phyloP scores from a whole-genome alignment of 1,284 basidiomycete species.

The Cerioporus squamosus region DNA sequence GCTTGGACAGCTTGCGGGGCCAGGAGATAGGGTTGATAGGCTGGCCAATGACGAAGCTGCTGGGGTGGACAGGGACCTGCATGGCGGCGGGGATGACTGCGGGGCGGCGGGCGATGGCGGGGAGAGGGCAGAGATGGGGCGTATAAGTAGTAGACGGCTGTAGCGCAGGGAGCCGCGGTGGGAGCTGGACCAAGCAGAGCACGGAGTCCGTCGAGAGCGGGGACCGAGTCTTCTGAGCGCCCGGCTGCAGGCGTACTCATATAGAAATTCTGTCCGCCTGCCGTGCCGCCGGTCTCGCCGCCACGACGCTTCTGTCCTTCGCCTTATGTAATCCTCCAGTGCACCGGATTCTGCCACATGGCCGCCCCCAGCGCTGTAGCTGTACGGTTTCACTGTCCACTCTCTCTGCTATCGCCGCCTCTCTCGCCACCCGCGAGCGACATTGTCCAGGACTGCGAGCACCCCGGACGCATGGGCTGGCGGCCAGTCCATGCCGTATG shows the following conservation, averaged over 20 bases:
- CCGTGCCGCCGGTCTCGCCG: constrained; percentile 22
- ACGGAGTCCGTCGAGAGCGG: constrained; percentile 24
- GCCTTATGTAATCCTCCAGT: constrained; percentile 22
- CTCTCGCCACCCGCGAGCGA: no score
- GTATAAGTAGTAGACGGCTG: constrained; percentile 18
- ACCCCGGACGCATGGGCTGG: no score
- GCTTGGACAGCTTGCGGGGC: constrained; percentile 26
- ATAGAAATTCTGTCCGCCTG: constrained; percentile 16
- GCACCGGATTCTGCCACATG: constrained; percentile 23
- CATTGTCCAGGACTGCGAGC: no score
- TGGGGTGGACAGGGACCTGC: constrained; percentile 23
- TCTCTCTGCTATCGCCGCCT: no score
- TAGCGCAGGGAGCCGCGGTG: constrained; percentile 13
- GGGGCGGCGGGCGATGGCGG: background rate
- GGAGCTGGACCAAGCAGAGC: constrained; percentile 11
- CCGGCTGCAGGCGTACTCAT: constrained; percentile 15
- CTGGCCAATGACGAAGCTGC: constrained; percentile 29
- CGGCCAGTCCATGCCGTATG: background rate
- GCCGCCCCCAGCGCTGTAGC: background rate
- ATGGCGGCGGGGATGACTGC: constrained; percentile 8
- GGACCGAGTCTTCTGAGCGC: constrained; percentile 13
- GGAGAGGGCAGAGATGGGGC: constrained; percentile 3
- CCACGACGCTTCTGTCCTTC: constrained; percentile 24
- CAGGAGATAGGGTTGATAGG: constrained; percentile 22
- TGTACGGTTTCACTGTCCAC: constrained; percentile 2